phyloP scores from a whole-genome alignment of 345 rosid species.

The Gossypium arboreum region DNA sequence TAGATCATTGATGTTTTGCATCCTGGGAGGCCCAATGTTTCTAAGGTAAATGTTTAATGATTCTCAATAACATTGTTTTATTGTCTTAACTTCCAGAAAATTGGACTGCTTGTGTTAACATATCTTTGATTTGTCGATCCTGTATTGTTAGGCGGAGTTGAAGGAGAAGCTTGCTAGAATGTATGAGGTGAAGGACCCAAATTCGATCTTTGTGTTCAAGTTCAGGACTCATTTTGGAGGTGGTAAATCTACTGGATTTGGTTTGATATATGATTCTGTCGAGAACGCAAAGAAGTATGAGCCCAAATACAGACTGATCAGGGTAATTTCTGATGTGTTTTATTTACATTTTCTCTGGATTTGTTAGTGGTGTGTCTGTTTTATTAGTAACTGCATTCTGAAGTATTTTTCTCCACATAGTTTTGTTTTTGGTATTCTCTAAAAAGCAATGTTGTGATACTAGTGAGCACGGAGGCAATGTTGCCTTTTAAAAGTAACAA shows the following conservation, averaged over 20 bases:
- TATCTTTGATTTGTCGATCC: background rate
- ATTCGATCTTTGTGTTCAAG: conserved; percentile 90
- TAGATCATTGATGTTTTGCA: conserved; percentile 71
- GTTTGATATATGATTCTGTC: conserved; percentile 83
- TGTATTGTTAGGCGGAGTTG: conserved; percentile 56
- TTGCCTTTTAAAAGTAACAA: no score
- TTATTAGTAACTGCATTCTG: background rate
- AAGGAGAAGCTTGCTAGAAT: conserved; percentile 79
- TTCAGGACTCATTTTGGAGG: conserved; percentile 98
- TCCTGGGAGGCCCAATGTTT: conserved; percentile 71
- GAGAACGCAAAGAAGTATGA: conserved; percentile 92
- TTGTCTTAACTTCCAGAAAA: background rate
- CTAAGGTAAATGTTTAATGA: conserved; percentile 40
- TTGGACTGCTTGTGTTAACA: background rate
- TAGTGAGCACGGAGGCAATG: no score
- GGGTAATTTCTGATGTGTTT: conserved; percentile 47
- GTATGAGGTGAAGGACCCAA: conserved; percentile 90
- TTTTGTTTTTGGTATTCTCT: background rate
- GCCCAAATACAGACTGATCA: conserved; percentile 94
- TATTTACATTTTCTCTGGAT: background rate
- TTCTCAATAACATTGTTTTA: background rate
- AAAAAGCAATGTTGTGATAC: background rate
- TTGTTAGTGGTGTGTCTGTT: background rate
- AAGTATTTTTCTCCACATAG: background rate
- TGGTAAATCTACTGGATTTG: conserved; percentile 97